These are phyloP conservation scores for Globisporangium parvum DNA, from an alignment of 352 stramenopile genomes.

Conservation along the genomic window DNA sequence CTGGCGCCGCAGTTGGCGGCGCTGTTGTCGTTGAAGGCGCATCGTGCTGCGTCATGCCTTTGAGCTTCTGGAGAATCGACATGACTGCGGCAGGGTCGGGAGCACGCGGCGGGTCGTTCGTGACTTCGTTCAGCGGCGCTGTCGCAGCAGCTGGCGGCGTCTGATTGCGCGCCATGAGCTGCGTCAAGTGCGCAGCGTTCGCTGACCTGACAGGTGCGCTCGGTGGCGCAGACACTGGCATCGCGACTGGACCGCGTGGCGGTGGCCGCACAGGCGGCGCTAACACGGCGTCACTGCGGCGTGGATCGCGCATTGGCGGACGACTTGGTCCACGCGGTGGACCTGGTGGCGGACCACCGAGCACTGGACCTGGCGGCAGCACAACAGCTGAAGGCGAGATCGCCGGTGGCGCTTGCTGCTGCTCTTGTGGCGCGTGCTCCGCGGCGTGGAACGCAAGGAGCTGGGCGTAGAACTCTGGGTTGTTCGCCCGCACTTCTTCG, in stretches of 20 bases:
- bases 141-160: slow-evolving; percentile 15
- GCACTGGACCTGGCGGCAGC: slow-evolving; percentile 5
- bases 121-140: slow-evolving; percentile 32
- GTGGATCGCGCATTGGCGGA: slow-evolving; percentile 5
- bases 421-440: slow-evolving; percentile 7
- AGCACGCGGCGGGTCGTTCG: slow-evolving; percentile 45
- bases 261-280: neutral
- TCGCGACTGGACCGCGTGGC: too few species aligned
- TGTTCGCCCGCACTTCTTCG: slow-evolving; percentile 82
- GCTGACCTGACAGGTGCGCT: too few species aligned
- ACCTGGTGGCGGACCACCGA: slow-evolving; percentile 5
- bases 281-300: neutral
- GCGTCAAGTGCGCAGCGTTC: slow-evolving; percentile 79
- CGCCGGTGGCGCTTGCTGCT: neutral
- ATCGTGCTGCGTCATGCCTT: slow-evolving; percentile 38
- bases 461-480: slow-evolving; percentile 80
- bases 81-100: slow-evolving; percentile 72
- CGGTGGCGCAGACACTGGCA: neutral
- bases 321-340: slow-evolving; percentile 1
- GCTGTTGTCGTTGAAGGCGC: slow-evolving; percentile 1
- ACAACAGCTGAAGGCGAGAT: neutral
- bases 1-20: slow-evolving; percentile 9
- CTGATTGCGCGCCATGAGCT: slow-evolving; percentile 76
- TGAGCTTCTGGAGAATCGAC: slow-evolving; percentile 83
- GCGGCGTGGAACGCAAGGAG: slow-evolving; percentile 59